Percentiles rank a stretch among this genome's conserved stretches.
Conservation (phyloP, 169 alveolate genomes). For the Miamiensis avidus region DNA sequence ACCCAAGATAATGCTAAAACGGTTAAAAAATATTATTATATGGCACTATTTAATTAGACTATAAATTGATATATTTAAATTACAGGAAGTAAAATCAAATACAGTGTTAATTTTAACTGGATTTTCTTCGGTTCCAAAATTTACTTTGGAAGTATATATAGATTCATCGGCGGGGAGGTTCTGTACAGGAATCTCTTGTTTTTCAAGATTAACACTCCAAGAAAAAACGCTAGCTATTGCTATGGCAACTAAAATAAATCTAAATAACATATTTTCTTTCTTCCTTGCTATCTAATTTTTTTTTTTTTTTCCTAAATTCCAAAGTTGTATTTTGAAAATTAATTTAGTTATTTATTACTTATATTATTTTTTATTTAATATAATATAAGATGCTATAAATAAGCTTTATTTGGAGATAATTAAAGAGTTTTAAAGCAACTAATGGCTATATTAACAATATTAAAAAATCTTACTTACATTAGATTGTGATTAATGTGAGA, state of each 20-base stretch:
- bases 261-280: no score
- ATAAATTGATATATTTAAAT: neutral
- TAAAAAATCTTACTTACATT: no score
- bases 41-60: neutral
- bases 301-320: no score
- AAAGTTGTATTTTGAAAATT: no score
- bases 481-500: no score
- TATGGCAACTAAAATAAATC: neutral
- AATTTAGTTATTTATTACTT: no score
- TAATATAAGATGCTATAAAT: no score
- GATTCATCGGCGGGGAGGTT: neutral
- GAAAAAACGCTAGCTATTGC: neutral
- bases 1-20: neutral
- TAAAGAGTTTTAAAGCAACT: no score
- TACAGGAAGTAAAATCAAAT: neutral
- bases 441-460: no score
- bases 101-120: neutral
- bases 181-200: neutral
- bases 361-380: no score
- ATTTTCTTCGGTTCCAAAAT: neutral
- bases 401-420: no score
- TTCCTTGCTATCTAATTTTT: no score
- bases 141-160: neutral
- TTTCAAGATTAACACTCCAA: neutral
- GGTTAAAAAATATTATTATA: neutral